Base-by-base conservation (phyloP, 139 green algal genomes). In the Closterium sp. region DNA sequence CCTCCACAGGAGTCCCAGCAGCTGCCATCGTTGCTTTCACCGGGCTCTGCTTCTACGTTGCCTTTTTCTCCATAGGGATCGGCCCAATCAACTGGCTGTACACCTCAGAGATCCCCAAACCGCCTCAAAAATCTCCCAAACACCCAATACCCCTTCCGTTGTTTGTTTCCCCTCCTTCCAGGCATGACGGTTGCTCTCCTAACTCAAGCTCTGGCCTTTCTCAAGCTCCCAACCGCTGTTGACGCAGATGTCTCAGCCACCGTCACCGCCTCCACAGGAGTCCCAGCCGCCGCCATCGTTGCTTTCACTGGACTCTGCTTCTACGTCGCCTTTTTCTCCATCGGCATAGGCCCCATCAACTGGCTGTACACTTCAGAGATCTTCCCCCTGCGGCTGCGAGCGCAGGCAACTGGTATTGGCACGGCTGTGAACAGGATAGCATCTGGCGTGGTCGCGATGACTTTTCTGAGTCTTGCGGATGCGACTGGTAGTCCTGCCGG, bases 291-390 rank as follows among this genome's bases (percentile, higher is more conserved):
- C 9, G 42, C 91, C 31, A 38, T 87, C 17, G 28, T 95, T 17
- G 87, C 93, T 17, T 32, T 95, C 22, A 42, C 89, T 9, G 91
- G 62, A 1, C 34, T 85, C 27, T 95, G 93, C 62, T n/a, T 31
- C 2, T 95, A 94, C 85, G 89, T 95, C 22, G 91, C 92, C 21
- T 93, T 89, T 79, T 95, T 95, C 92, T 93, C 92, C 4, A 93
- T 95, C 27, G 93, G 93, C 30, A 70, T 93, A 9, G 93, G 93
- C 22, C 93, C 93, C 31, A 90, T 94, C n/a, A 91, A 84, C 27
- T 95, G 91, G 91, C 32, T 95, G 0, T 28, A 95, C 19, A 90
- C 70, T 4, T 94, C 88, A 0, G 93, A 95, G 88, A 93, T 95
- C 87, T 95, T 95, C 62, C 93, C 92, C 10, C 62, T 91, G 22